Evolutionary conservation across 331 rosid genomes (phyloP).

Genomic region (Quercus lobata): DNA sequence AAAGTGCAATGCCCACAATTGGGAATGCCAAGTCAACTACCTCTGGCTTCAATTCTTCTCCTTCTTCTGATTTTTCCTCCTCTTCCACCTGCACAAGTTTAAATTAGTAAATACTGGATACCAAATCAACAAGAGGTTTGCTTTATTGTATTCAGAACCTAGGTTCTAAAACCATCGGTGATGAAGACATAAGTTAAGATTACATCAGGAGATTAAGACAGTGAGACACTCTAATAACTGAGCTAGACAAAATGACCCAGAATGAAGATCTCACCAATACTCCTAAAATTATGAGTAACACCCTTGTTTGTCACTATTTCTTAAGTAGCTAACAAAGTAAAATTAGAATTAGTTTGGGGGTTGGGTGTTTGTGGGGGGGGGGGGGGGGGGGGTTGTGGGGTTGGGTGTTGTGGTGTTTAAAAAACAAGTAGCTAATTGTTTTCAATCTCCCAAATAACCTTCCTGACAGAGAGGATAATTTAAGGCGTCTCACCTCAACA

Average conservation of each 20-base stretch:
- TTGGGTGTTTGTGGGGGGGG: no score
- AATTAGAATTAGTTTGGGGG: neutral
- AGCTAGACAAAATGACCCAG: neutral
- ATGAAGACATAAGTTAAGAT: neutral
- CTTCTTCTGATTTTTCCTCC: conserved; percentile 88
- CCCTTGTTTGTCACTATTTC: neutral
- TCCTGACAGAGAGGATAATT: neutral
- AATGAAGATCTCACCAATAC: neutral
- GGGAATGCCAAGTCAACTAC: conserved; percentile 29
- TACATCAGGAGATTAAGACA: neutral
- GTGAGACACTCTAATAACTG: neutral
- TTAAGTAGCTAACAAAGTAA: neutral
- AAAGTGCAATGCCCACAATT: neutral
- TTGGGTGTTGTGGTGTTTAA: no score
- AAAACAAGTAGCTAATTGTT: neutral
- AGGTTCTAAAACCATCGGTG: neutral
- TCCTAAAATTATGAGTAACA: neutral
- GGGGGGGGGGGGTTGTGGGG: no score
- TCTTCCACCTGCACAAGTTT: conserved; percentile 78
- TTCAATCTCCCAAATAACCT: neutral
- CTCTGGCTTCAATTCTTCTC: conserved; percentile 76
- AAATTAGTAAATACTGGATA: neutral
- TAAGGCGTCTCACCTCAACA: conserved; percentile 62
- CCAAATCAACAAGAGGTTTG: neutral
- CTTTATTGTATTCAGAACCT: neutral